These are phyloP conservation scores for Arxiozyma telluris DNA, from an alignment of 1,139 yeast species.

Conservation along the genomic window DNA sequence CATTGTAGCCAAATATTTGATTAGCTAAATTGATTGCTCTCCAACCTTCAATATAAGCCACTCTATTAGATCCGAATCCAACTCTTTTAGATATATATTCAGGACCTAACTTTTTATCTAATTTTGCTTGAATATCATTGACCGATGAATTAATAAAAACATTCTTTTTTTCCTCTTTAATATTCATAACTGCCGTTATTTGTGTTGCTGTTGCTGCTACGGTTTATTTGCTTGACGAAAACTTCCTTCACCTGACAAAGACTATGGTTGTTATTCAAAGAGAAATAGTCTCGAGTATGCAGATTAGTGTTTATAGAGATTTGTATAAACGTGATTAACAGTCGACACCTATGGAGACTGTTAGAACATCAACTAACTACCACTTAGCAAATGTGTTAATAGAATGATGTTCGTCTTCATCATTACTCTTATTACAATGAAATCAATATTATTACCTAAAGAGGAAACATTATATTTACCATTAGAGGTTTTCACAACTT, in stretches of 20 bases:
- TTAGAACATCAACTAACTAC: too few relatives aligned
- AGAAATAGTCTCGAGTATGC: neutral
- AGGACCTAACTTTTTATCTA: conserved; percentile 72
- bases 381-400: too few relatives aligned
- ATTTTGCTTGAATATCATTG: conserved; percentile 32
- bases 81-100: conserved; percentile 79
- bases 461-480: too few relatives aligned
- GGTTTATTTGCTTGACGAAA: neutral
- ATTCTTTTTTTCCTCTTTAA: conserved; percentile 20
- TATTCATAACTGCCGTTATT: neutral
- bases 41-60: conserved; percentile 76
- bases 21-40: conserved; percentile 70
- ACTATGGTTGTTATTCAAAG: too few relatives aligned
- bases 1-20: conserved; percentile 71
- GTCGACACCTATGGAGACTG: too few relatives aligned
- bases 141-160: conserved; percentile 11
- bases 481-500: too few relatives aligned
- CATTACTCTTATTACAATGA: too few relatives aligned
- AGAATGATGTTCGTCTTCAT: too few relatives aligned
- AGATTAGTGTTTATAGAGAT: neutral
- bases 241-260: neutral
- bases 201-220: too few relatives aligned
- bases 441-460: too few relatives aligned
- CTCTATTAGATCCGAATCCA: conserved; percentile 62
- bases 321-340: too few relatives aligned